Evolutionary conservation across 768 basidiomycete species (phyloP).

Genomic region (Clitopilus passeckerianus): DNA sequence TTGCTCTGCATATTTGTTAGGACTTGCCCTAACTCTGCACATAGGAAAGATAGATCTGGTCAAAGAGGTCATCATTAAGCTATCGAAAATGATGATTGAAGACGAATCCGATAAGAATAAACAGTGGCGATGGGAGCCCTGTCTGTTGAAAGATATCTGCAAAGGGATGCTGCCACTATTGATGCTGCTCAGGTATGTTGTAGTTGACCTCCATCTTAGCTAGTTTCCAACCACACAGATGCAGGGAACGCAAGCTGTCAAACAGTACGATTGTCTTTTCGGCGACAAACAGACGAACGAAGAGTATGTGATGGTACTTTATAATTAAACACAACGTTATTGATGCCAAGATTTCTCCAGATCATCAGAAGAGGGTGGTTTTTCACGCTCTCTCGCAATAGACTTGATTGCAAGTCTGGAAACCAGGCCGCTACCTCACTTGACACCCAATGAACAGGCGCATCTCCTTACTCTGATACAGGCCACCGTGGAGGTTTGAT

Average conservation of each 20-base stretch:
- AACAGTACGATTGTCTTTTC: slow-evolving; percentile 53
- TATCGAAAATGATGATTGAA: slow-evolving; percentile 39
- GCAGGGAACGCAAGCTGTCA: slow-evolving; percentile 15
- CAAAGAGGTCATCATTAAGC: slow-evolving; percentile 70
- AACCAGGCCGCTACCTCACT: slow-evolving; percentile 55
- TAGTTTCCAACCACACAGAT: too few species aligned
- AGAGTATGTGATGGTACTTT: slow-evolving; percentile 31
- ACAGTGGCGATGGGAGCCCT: slow-evolving; percentile 41
- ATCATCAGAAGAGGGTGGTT: slow-evolving; percentile 42
- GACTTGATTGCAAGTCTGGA: slow-evolving; percentile 65
- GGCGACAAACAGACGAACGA: slow-evolving; percentile 33
- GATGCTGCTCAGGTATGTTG: neutral
- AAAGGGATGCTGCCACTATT: slow-evolving; percentile 22
- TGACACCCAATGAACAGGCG: slow-evolving; percentile 77
- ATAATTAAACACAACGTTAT: too few species aligned
- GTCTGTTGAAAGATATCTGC: slow-evolving; percentile 53
- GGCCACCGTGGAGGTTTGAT: slow-evolving; percentile 72
- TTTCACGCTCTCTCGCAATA: slow-evolving; percentile 56
- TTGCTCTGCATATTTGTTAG: neutral
- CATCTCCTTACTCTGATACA: slow-evolving; percentile 83
- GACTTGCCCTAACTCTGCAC: neutral
- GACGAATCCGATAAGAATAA: neutral
- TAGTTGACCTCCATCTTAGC: too few species aligned
- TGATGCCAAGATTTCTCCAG: too few species aligned
- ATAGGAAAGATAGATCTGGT: slow-evolving; percentile 83